Base-by-base conservation (phyloP, 2,329 filamentous ascomycete genomes). In the Diplodia mutila region DNA sequence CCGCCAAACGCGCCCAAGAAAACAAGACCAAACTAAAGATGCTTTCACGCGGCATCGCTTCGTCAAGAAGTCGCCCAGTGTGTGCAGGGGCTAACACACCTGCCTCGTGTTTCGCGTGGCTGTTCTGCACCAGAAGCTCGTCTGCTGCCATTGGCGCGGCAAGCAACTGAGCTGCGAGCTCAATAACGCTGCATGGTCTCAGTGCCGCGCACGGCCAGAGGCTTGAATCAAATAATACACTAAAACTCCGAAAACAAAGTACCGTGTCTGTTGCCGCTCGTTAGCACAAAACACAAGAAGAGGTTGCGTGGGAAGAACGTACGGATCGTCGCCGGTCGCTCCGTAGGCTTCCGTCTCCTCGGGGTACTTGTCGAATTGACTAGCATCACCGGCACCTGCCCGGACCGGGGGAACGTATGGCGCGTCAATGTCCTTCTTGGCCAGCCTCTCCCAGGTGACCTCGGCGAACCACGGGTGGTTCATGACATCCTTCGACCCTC, bases 271-370 rank as follows among this genome's bases (percentile, higher is more conserved):
- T 34, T n/a, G n/a, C n/a, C 12, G 68, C 69, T 53, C 72, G 70
- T 71, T 37, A 63, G 61, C 51, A 14, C 8, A 4, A 11, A 37
- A 2, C 54, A 65, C 53, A 32, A 4, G 4, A 18, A 64, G 25
- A 42, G 12, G 14, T 48, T 12, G 29, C 27, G 21, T 39, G 39
- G 25, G 23, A 4, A 27, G 12, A 34, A 25, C 94, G 84, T 85
- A 97, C 94, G 93, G 90, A 80, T 98, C 94, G 71, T 90, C 85
- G 54, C 92, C 93, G 65, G 82, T 82, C 72, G 86, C 83, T 48
- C 95, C 95, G 77, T 99, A 99, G 77, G 90, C 89, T 80, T 99
- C 95, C 53, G 92, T 93, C 80, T 99, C 95, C 80, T 99, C 95
- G 1, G 95, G 94, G 79, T 99, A 99, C 79, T 94, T 92, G 81